Percentiles rank a stretch among this genome's conserved stretches.
Evolutionary conservation across 495 filamentous ascomycete species (phyloP).

Genomic region (Peziza echinospora): DNA sequence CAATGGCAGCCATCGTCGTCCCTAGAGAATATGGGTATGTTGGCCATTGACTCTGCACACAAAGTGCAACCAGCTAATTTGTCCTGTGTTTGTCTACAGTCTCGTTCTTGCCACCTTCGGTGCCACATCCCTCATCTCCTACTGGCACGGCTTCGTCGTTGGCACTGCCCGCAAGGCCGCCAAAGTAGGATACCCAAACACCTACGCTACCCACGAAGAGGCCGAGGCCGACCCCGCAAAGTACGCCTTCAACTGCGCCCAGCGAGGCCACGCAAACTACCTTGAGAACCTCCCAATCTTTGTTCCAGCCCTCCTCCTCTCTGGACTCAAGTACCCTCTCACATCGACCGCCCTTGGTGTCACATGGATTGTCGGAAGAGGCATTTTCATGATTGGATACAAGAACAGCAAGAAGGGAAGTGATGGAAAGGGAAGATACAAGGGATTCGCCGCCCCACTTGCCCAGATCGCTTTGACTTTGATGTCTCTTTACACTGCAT

Average conservation of each 20-base stretch:
- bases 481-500: neutral
- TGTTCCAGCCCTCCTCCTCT: constrained; percentile 34
- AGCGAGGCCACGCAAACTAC: constrained; percentile 52
- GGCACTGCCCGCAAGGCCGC: constrained; percentile 28
- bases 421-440: constrained; percentile 27
- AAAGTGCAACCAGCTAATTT: too few species aligned
- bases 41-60: too few species aligned
- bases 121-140: constrained; percentile 35
- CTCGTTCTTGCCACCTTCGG: constrained; percentile 39
- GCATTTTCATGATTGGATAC: constrained; percentile 41
- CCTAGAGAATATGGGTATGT: neutral
- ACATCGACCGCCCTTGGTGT: constrained; percentile 30
- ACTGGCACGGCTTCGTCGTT: constrained; percentile 29
- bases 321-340: constrained; percentile 34
- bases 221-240: constrained; percentile 34
- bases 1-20: neutral
- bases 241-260: constrained; percentile 35
- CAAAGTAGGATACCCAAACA: constrained; percentile 39
- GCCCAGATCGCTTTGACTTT: neutral
- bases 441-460: constrained; percentile 10
- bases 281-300: constrained; percentile 42
- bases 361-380: constrained; percentile 33
- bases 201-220: constrained; percentile 37
- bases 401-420: constrained; percentile 24
- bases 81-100: too few species aligned